phyloP scores from a whole-genome alignment of 2,329 filamentous ascomycete genomes.

The Aspergillus clavatus region DNA sequence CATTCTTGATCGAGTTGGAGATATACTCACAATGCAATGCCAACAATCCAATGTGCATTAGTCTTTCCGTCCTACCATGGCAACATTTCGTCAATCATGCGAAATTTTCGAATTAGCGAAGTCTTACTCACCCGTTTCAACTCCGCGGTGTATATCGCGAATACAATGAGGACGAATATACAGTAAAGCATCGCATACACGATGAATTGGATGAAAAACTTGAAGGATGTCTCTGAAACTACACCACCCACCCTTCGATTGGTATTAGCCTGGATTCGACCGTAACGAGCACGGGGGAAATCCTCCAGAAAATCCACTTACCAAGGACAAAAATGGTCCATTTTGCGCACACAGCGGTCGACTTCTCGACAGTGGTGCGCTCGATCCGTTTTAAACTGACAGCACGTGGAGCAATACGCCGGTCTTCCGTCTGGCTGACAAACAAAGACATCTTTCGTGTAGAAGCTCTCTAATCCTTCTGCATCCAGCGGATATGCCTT shows the following conservation, averaged over 20 bases:
- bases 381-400: slow-evolving; percentile 82
- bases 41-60: slow-evolving; percentile 62
- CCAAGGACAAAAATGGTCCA: slow-evolving; percentile 96
- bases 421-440: slow-evolving; percentile 82
- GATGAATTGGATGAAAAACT: slow-evolving; percentile 87
- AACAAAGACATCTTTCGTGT: slow-evolving; percentile 75
- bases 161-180: slow-evolving; percentile 57
- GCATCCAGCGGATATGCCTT: slow-evolving; percentile 49
- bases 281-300: background rate
- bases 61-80: slow-evolving; percentile 28
- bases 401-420: slow-evolving; percentile 77
- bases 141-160: slow-evolving; percentile 60
- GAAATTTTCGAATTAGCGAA: background rate
- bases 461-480: slow-evolving; percentile 69
- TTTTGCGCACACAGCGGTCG: slow-evolving; percentile 74
- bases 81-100: slow-evolving; percentile 10
- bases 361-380: slow-evolving; percentile 82
- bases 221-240: slow-evolving; percentile 78
- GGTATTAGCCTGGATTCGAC: slow-evolving; percentile 12
- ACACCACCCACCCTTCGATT: slow-evolving; percentile 77
- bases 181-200: slow-evolving; percentile 68
- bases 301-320: slow-evolving; percentile 27
- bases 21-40: slow-evolving; percentile 55
- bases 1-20: background rate
- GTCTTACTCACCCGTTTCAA: slow-evolving; percentile 41